Percentiles rank a stretch among this genome's conserved stretches.
These are phyloP conservation scores for Xylariaceae sp. DNA, from an alignment of 2,329 filamentous ascomycete genomes.

Conservation along the genomic window DNA sequence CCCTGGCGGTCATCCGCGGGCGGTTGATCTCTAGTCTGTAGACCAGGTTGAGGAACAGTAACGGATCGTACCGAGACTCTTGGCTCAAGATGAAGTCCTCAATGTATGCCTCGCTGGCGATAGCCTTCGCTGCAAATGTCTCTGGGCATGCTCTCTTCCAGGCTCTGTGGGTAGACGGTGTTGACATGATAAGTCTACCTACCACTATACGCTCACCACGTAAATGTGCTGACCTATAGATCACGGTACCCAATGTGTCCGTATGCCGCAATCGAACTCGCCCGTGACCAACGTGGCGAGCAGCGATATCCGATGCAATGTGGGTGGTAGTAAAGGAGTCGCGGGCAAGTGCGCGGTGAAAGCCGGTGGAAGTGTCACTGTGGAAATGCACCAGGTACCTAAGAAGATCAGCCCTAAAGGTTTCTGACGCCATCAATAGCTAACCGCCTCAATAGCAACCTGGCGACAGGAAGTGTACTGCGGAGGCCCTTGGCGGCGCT, in stretches of 20 bases:
- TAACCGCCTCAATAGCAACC: slow-evolving; percentile 30
- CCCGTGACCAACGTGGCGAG: slow-evolving; percentile 43
- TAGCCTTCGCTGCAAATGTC: slow-evolving; percentile 34
- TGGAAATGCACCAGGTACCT: slow-evolving; percentile 29
- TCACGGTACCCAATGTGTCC: slow-evolving; percentile 41
- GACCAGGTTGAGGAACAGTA: slow-evolving; percentile 4
- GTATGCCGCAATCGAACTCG: slow-evolving; percentile 45
- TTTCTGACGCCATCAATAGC: too few species aligned
- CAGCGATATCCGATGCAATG: slow-evolving; percentile 41
- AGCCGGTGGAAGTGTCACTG: slow-evolving; percentile 25
- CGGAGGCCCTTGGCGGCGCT: slow-evolving; percentile 48
- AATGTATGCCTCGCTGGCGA: slow-evolving; percentile 27
- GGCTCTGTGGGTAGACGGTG: slow-evolving; percentile 46
- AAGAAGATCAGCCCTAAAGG: too few species aligned
- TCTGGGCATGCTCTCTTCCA: slow-evolving; percentile 49
- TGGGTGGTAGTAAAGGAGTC: slow-evolving; percentile 28
- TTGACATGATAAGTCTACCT: slow-evolving; percentile 30
- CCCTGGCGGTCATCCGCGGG: slow-evolving; percentile 3
- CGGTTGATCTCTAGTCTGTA: slow-evolving; percentile 8
- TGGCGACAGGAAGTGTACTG: slow-evolving; percentile 39
- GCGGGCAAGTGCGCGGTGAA: slow-evolving; percentile 41
- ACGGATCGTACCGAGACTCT: background rate
- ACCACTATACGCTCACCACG: background rate
- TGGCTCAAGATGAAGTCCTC: slow-evolving; percentile 32
- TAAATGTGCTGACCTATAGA: slow-evolving; percentile 17